Evolutionary conservation across 164 flowering plant species (phyloP).

Genomic region (Piper betle): DNA sequence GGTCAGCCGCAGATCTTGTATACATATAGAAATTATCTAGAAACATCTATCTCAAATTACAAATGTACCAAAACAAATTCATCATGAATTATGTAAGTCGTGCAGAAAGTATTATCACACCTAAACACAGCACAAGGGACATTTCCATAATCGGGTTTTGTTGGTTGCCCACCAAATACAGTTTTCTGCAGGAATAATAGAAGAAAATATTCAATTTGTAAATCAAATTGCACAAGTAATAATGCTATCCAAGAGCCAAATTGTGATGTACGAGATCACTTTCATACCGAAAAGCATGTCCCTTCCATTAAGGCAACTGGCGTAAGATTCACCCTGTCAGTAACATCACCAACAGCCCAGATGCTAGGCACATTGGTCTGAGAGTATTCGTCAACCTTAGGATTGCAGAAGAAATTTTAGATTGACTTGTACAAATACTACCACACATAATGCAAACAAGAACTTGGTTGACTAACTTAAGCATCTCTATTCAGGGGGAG

Average conservation of each 20-base stretch:
- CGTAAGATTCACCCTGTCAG: slow-evolving; percentile 76
- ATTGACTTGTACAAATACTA: background rate
- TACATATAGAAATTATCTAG: too few relatives aligned
- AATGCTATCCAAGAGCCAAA: background rate
- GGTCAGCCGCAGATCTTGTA: too few relatives aligned
- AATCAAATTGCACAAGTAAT: background rate
- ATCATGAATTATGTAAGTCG: too few relatives aligned
- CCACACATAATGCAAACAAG: background rate
- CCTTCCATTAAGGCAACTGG: slow-evolving; percentile 93
- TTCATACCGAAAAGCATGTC: slow-evolving; percentile 27
- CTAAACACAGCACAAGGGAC: slow-evolving; percentile 87
- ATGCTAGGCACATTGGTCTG: slow-evolving; percentile 75
- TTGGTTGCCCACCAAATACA: slow-evolving; percentile 62
- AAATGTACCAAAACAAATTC: too few relatives aligned
- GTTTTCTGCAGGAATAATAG: slow-evolving; percentile 50
- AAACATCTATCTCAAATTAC: too few relatives aligned
- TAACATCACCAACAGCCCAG: slow-evolving; percentile 99
- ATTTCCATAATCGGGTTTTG: slow-evolving; percentile 58
- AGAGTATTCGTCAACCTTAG: slow-evolving; percentile 84
- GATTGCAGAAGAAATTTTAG: too few relatives aligned
- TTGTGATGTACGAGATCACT: background rate
- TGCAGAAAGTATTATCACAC: slow-evolving; percentile 18
- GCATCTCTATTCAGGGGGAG: background rate
- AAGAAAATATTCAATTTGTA: background rate
- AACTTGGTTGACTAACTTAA: background rate